Base-by-base conservation (phyloP, 139 green algal species). In the Axilococcus clingmanii region DNA sequence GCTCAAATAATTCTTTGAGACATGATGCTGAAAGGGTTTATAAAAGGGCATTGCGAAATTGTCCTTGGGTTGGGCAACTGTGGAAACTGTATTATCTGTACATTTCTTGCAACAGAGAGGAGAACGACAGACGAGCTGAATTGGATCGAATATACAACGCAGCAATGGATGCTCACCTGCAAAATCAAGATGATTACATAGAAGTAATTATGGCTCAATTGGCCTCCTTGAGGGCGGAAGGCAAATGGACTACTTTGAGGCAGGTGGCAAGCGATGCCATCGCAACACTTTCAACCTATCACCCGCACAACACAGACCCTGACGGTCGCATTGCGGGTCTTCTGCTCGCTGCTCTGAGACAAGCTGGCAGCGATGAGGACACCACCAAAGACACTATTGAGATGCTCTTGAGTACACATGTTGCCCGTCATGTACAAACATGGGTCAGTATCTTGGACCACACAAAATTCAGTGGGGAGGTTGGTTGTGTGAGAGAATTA, bases 61-160 rank as follows among this genome's bases (percentile, higher is more conserved):
- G 84, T 64, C 80, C 80, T 34, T 94, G 85, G 85, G 64, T 86
- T 27, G 81, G 78, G 2, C 28, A 47, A 3, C 35, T 94, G 48
- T 94, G 84, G 84, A 68, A 56, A 9, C 33, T 7, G 57, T 5
- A 60, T 56, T 2, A 55, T 88, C n/a, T 50, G 69, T 0, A 65
- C 66, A 15, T 22, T 77, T 29, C 69, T 85, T 59, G 49, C 7
- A 51, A 4, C 7, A 51, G 23, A 9, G 11, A 8, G 9, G 8
- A 24, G 6, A 24, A 45, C 20, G 12, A 45, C 14, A 24, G 38
- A 45, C 12, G 38, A 4, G 65, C 59, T 29, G 19, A 41, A 38
- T 45, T 61, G 2, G 45, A 15, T 0, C 23, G 34, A 8, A 28
- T 56, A 16, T 57, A 47, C 11, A 42, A 38, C 3, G 6, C 35